Evolutionary conservation across 306 rosid species (phyloP), one percentile per base, ranked within the genome.

Genomic region (Calophaca sinica): DNA sequence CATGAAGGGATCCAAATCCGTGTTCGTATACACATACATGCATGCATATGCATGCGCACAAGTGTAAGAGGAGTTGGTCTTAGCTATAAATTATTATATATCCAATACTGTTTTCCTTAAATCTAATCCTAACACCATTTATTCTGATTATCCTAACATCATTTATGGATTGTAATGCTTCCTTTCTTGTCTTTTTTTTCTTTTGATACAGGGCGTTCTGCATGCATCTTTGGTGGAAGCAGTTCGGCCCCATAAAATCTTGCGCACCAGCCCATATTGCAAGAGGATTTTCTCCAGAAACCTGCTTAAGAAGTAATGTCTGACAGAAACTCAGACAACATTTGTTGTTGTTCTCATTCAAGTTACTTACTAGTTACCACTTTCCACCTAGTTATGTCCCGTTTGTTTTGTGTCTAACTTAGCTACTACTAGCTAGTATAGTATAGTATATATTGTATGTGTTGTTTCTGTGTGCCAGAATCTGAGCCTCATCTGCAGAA

Each of bases 191-290:
- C 10, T 20, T 1, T 44, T 44, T 5, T 20, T 64, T 59, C 54
- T 33, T 51, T 68, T 81, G 69, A 44, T 60, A 36, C 86, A 91
- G 97, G 96, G 91, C 3, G 28, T 72, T 65, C 80, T 91, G 50
- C 91, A 83, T 55, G 72, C 82, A 52, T 68, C 86, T 15, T 70
- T 91, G 77, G 88, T 81, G 64, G 87, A 85, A 63, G 88, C 86
- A 3, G 77, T 87, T 32, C 79, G 70, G 39, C 71, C 81, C 36
- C 64, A 86, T 84, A 77, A 79, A 61, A 73, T 63, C 10, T 53
- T 91, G 69, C 88, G 87, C 48, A 79, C 87, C 58, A 87, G 91
- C 69, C 96, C 96, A 8, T 89, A 81, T 79, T 87, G 91, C 88
- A 91, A 89, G 84, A 88, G 88, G 85, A 87, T 89, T 72, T 89